These are phyloP conservation scores for Beta lomatogona DNA, from an alignment of 179 eudicot genomes.

Conservation along the genomic window DNA sequence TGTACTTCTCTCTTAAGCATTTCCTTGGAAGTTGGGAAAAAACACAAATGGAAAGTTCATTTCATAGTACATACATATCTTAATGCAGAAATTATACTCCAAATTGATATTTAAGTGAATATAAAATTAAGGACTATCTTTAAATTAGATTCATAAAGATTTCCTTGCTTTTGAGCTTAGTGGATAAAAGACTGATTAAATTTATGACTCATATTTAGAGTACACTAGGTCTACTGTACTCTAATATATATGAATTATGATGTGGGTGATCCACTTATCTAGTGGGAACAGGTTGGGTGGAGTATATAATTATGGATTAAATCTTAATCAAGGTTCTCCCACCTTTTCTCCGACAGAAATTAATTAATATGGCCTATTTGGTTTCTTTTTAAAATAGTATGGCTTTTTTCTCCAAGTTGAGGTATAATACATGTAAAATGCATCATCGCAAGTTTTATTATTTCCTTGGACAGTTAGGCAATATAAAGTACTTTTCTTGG, in stretches of 20 bases:
- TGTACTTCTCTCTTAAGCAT: constrained; percentile 38
- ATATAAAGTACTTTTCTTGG: background rate
- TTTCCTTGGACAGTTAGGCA: background rate
- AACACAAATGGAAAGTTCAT: constrained; percentile 13
- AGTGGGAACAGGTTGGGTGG: constrained; percentile 26
- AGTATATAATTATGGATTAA: constrained; percentile 3
- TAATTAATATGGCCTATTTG: background rate
- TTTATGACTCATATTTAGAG: background rate
- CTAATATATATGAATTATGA: no score
- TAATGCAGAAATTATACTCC: constrained; percentile 10
- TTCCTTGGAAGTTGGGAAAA: constrained; percentile 10
- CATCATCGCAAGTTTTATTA: background rate
- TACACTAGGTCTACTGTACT: constrained; percentile 15
- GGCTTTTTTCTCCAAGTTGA: background rate
- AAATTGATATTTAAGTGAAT: constrained; percentile 6
- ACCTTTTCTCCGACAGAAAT: constrained; percentile 29
- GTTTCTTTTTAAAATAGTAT: background rate
- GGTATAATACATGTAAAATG: background rate
- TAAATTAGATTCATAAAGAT: background rate
- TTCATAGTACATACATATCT: background rate
- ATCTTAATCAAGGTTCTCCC: constrained; percentile 16
- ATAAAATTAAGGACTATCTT: background rate
- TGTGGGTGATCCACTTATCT: constrained; percentile 27
- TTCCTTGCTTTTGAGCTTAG: constrained; percentile 17
- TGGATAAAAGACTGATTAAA: constrained; percentile 14